These are phyloP conservation scores for Penicillium samsonianum DNA, from an alignment of 495 filamentous ascomycete genomes.

Conservation along the genomic window DNA sequence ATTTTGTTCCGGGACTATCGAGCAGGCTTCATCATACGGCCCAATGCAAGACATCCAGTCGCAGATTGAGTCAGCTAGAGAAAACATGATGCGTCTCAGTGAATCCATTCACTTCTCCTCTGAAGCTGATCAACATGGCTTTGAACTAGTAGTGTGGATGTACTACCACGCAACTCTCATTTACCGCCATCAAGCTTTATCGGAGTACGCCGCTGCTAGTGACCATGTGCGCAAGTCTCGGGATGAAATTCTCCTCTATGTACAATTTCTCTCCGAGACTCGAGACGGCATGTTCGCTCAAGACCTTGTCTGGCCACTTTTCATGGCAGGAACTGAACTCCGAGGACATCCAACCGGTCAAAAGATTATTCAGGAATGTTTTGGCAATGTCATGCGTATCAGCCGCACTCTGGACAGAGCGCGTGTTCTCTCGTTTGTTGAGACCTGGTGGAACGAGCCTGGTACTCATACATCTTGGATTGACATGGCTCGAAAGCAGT, in stretches of 20 bases:
- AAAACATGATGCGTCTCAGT: slow-evolving; percentile 16
- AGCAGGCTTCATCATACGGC: not conserved
- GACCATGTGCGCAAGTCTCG: slow-evolving; percentile 16
- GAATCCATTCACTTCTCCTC: slow-evolving; percentile 23
- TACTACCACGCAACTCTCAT: slow-evolving; percentile 31
- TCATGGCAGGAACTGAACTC: slow-evolving; percentile 30
- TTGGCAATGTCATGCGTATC: slow-evolving; percentile 20
- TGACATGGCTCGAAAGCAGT: slow-evolving; percentile 14
- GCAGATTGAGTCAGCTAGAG: slow-evolving; percentile 20
- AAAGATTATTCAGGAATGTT: slow-evolving; percentile 9
- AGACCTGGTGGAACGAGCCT: slow-evolving; percentile 16
- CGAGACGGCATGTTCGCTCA: slow-evolving; percentile 23
- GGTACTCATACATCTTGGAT: slow-evolving; percentile 17
- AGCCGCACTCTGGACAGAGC: slow-evolving; percentile 21
- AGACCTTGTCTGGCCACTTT: slow-evolving; percentile 33
- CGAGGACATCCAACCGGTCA: slow-evolving; percentile 11
- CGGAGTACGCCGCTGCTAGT: not conserved
- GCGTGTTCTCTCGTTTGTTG: slow-evolving; percentile 21
- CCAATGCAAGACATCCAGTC: slow-evolving; percentile 15
- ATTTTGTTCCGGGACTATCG: not conserved
- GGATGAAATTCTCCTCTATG: slow-evolving; percentile 22
- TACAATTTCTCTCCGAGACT: slow-evolving; percentile 21
- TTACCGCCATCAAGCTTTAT: slow-evolving; percentile 29
- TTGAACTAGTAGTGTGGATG: slow-evolving; percentile 25
- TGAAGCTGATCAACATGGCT: slow-evolving; percentile 17